phyloP scores from a whole-genome alignment of 768 basidiomycete genomes.

The Symmetrospora coprosmae region DNA sequence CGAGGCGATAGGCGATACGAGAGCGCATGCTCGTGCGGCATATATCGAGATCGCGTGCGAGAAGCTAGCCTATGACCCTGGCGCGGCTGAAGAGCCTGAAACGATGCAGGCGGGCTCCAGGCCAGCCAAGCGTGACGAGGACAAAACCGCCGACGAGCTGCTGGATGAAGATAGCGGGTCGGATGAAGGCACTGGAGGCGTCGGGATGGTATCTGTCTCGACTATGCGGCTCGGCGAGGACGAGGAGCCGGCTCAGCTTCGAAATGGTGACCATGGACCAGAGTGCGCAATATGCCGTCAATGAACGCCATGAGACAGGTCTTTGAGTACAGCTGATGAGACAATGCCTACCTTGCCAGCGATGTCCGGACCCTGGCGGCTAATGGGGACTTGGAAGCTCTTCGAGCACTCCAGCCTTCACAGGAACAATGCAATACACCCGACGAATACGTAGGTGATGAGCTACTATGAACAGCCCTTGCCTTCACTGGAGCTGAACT shows the following conservation, averaged over 20 bases:
- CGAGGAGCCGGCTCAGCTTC: too few species aligned
- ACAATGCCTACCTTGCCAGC: too few species aligned
- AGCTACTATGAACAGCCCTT: too few species aligned
- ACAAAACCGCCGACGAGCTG: conserved; percentile 10
- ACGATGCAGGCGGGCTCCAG: neutral
- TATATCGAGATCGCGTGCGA: conserved; percentile 1
- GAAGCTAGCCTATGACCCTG: neutral
- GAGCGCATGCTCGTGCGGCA: too few species aligned
- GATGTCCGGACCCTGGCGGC: neutral
- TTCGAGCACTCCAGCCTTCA: neutral
- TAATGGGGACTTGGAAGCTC: neutral
- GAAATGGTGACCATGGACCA: too few species aligned
- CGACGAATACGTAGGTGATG: neutral
- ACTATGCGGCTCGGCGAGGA: neutral
- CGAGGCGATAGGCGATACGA: too few species aligned
- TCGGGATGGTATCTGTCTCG: conserved; percentile 1
- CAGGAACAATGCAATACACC: neutral
- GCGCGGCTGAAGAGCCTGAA: neutral
- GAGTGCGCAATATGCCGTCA: too few species aligned
- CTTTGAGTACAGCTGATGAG: too few species aligned
- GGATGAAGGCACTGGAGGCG: neutral
- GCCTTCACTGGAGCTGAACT: neutral
- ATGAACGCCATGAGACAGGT: too few species aligned
- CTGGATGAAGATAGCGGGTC: conserved; percentile 4
- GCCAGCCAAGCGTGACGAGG: neutral